Evolutionary conservation across 1,284 basidiomycete species (phyloP).

Genomic region (Tylopilus orsonianus): DNA sequence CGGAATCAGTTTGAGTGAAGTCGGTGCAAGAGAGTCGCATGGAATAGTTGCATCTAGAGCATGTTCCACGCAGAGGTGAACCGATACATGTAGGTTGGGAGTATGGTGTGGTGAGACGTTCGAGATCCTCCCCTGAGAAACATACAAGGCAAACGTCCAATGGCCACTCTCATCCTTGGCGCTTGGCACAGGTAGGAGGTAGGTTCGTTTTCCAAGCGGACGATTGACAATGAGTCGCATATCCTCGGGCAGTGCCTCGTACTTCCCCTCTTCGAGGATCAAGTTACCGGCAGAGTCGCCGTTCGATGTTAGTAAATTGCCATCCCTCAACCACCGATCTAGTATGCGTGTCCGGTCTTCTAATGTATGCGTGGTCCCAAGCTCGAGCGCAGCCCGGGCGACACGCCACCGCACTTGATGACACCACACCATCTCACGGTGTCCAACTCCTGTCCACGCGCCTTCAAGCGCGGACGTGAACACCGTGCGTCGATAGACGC

Average conservation of each 20-base stretch:
- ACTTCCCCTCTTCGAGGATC: conserved; percentile 25
- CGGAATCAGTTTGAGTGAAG: conserved; percentile 58
- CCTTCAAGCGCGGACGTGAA: conserved; percentile 88
- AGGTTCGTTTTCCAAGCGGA: conserved; percentile 44
- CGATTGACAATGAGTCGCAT: conserved; percentile 43
- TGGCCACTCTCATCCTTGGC: conserved; percentile 5
- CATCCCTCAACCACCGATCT: conserved; percentile 66
- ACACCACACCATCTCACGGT: conserved; percentile 98
- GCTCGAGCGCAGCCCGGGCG: conserved; percentile 75
- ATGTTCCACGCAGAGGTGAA: conserved; percentile 42
- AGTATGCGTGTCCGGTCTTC: conserved; percentile 42
- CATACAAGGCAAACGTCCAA: conserved; percentile 50
- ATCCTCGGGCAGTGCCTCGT: conserved; percentile 38
- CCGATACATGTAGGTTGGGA: conserved; percentile 42
- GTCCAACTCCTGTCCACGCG: conserved; percentile 93
- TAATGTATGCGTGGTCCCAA: conserved; percentile 41
- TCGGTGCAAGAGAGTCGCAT: conserved; percentile 47
- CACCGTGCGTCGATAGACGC: conserved; percentile 63
- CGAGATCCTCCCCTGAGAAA: conserved; percentile 56
- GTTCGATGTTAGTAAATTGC: conserved; percentile 42
- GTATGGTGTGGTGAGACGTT: conserved; percentile 49
- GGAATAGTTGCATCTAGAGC: conserved; percentile 11
- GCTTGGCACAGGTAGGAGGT: conserved; percentile 48
- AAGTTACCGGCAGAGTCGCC: not conserved
- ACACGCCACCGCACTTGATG: conserved; percentile 92